Evolutionary conservation across 2,329 filamentous ascomycete species (phyloP), one percentile per base, ranked within the genome.

Genomic region (Sclerotinia subarctica): DNA sequence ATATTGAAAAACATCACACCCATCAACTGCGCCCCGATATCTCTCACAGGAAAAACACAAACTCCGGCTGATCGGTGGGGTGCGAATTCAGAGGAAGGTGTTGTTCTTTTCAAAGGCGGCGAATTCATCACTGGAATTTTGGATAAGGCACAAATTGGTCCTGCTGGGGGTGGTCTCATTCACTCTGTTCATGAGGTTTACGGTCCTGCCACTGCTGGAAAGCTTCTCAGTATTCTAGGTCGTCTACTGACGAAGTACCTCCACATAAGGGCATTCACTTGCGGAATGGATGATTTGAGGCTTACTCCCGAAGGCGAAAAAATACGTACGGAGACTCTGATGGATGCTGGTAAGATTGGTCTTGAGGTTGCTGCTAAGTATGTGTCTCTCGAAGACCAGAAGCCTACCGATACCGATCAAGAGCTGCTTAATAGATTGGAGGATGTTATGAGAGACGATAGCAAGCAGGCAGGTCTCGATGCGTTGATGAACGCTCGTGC

Each of bases 111-210:
- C 79, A 88, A 91, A 71, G 89, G 95, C 73, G 94, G 95, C 60
- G 92, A 97, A 73, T 87, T 98, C 72, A 85, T 97, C 59, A 90
- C 88, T 59, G 95, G 95, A 74, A 96, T 99, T 74, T 84, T 99
- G 38, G 96, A 99, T 78, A 99, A 99, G 81, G 90, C 92, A 52
- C 95, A 99, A 74, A 91, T 99, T 69, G 95, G 95, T 66, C 93
- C 94, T 49, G 91, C 88, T 69, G 88, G 88, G 42, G 94, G 94
- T 65, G 95, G 95, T 71, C 84, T 99, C 56, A 88, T 99, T 69
- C 95, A 99, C 77, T 89, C 93, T 2, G 87, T 98, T 29, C 94
- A 99, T 76, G 95, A 99, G 77, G 88, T 94, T 1, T 97, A 97
- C 77, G 95, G 96, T 2, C 90, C 95, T 68, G 90, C 90, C 21